These are phyloP conservation scores for Colletotrichum costaricense DNA, from an alignment of 2,329 filamentous ascomycete genomes.

Conservation along the genomic window DNA sequence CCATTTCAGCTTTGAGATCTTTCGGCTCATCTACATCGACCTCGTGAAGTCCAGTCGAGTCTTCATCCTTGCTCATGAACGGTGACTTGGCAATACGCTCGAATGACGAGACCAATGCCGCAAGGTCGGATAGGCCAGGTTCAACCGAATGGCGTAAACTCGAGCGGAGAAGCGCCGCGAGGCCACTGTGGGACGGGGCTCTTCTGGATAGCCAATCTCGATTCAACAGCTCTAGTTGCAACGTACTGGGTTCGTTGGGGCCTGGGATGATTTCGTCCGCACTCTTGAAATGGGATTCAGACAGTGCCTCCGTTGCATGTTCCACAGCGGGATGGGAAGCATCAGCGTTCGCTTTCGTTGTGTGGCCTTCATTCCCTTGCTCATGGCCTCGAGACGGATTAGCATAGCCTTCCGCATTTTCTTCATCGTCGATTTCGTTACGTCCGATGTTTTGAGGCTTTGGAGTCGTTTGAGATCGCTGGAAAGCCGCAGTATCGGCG, in stretches of 20 bases:
- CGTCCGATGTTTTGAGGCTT: background rate
- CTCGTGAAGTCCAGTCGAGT: background rate
- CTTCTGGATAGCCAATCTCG: background rate
- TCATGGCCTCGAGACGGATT: background rate
- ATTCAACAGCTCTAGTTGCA: background rate
- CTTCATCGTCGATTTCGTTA: background rate
- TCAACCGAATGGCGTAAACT: constrained; percentile 36
- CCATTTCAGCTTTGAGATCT: background rate
- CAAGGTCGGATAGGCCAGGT: constrained; percentile 41
- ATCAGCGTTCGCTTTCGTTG: background rate
- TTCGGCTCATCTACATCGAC: background rate
- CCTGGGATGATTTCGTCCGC: background rate
- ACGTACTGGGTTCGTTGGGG: background rate
- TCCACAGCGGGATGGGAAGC: background rate
- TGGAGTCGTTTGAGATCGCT: background rate
- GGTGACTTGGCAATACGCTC: constrained; percentile 41
- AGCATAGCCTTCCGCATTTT: background rate
- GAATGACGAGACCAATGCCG: constrained; percentile 43
- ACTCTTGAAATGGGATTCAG: background rate
- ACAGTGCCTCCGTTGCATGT: background rate
- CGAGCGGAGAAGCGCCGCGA: constrained; percentile 18
- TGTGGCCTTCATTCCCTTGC: background rate
- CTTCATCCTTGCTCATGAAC: constrained; percentile 37
- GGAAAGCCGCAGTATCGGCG: background rate
- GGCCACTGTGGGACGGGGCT: constrained; percentile 6